phyloP scores from a whole-genome alignment of 73 alveolate genomes.

The Blepharisma stoltei region DNA sequence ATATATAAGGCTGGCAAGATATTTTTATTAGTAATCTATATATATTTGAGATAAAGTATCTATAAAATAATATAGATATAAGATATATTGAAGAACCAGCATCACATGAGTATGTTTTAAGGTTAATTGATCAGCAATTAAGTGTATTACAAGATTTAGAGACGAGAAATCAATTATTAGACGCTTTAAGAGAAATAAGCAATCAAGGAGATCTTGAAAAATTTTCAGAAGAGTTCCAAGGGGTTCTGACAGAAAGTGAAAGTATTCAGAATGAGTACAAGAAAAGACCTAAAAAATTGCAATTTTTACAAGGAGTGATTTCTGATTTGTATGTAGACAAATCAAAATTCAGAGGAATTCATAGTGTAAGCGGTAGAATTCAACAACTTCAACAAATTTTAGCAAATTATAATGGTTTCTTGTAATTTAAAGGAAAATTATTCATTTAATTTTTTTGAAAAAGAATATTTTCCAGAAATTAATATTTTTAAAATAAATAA shows the following conservation, averaged over 20 bases:
- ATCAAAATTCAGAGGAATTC: conserved; percentile 11
- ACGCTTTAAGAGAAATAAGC: conserved; percentile 15
- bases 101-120: conserved; percentile 10
- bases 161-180: conserved; percentile 21
- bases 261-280: conserved; percentile 14
- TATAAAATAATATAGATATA: too few species aligned
- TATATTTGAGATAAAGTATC: too few species aligned
- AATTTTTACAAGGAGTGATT: conserved; percentile 28
- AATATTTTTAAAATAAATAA: too few species aligned
- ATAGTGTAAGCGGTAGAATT: neutral
- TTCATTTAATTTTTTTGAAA: too few species aligned
- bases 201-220: conserved; percentile 12
- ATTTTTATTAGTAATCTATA: too few species aligned
- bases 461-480: too few species aligned
- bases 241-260: neutral
- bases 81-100: neutral
- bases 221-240: neutral
- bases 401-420: too few species aligned
- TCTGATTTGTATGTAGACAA: conserved; percentile 31
- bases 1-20: too few species aligned
- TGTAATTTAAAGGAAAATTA: too few species aligned
- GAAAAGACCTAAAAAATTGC: conserved; percentile 24
- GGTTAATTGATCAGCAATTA: neutral
- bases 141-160: conserved; percentile 17
- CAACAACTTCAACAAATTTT: conserved; percentile 1